Evolutionary conservation across 805 yeast genomes (phyloP).

Genomic region (Metschnikowia reukaufii): DNA sequence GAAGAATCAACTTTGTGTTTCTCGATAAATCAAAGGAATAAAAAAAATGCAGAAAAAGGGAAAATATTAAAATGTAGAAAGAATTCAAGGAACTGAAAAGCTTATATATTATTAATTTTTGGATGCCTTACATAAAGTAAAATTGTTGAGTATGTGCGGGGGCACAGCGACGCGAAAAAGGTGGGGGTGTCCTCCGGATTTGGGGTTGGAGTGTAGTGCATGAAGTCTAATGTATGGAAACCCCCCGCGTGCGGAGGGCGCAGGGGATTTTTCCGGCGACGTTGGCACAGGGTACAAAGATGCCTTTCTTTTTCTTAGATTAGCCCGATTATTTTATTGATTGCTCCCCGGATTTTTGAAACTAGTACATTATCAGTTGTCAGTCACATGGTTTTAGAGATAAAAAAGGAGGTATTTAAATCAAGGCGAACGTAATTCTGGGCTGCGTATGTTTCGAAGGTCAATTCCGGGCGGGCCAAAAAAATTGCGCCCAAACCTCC

Average conservation of each 20-base stretch:
- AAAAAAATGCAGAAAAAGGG: background rate
- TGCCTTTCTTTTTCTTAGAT: too few species aligned
- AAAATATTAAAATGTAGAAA: too few species aligned
- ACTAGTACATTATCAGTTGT: too few species aligned
- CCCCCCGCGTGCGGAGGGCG: background rate
- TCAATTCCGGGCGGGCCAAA: background rate
- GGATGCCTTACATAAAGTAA: background rate
- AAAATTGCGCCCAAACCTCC: background rate
- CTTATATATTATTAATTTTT: too few species aligned
- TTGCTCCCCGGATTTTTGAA: too few species aligned
- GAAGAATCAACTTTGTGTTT: background rate
- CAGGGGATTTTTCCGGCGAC: background rate
- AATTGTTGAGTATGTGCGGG: conserved; percentile 8
- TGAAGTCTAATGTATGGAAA: conserved; percentile 2
- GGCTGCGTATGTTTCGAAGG: background rate
- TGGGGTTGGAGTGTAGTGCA: background rate
- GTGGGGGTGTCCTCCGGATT: conserved; percentile 2
- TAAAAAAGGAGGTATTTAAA: too few species aligned
- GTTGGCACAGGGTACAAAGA: too few species aligned
- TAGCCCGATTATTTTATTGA: too few species aligned
- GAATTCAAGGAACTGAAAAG: too few species aligned
- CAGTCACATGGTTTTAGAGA: too few species aligned
- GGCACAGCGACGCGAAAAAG: conserved; percentile 3
- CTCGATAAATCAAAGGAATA: background rate
- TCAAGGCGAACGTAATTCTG: background rate